A percentile compares a stretch with the other conserved stretches of the same genome.
phyloP scores from a whole-genome alignment of 1,139 yeast genomes.

The Arxiozyma bovina region DNA sequence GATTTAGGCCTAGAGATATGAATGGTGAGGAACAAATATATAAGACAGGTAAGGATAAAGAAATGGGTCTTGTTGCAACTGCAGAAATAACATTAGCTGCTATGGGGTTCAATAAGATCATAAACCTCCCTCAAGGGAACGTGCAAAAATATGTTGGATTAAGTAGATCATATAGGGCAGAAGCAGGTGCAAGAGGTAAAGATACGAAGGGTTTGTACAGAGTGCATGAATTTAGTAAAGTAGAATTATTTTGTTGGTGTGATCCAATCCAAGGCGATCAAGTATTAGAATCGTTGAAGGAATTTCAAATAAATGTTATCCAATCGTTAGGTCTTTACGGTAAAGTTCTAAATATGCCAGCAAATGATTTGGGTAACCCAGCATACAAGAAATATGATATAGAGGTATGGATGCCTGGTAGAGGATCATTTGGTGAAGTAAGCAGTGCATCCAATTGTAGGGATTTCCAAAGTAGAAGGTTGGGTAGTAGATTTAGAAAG shows the following conservation, averaged over 20 bases:
- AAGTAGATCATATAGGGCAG: conserved; percentile 86
- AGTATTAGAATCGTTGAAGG: conserved; percentile 53
- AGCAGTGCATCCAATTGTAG: conserved; percentile 89
- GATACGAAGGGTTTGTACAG: conserved; percentile 89
- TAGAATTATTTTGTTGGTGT: conserved; percentile 82
- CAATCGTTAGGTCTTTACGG: conserved; percentile 67
- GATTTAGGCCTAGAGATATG: conserved; percentile 88
- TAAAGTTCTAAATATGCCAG: conserved; percentile 80
- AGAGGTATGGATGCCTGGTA: conserved; percentile 98
- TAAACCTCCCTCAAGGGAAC: conserved; percentile 29
- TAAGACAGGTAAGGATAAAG: conserved; percentile 37
- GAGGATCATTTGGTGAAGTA: conserved; percentile 88
- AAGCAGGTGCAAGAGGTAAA: conserved; percentile 93
- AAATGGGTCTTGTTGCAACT: conserved; percentile 77
- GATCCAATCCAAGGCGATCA: conserved; percentile 37
- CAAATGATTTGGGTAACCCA: conserved; percentile 86
- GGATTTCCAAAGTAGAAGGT: conserved; percentile 81
- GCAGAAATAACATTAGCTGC: conserved; percentile 96
- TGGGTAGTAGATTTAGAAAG: conserved; percentile 50
- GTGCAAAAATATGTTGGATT: conserved; percentile 60
- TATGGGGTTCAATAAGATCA: conserved; percentile 39
- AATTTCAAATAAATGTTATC: conserved; percentile 59
- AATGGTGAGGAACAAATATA: conserved; percentile 84
- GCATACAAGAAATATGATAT: conserved; percentile 88
- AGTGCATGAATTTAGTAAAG: conserved; percentile 97